phyloP scores from a whole-genome alignment of 768 basidiomycete genomes.

The Arthromyces matolae region DNA sequence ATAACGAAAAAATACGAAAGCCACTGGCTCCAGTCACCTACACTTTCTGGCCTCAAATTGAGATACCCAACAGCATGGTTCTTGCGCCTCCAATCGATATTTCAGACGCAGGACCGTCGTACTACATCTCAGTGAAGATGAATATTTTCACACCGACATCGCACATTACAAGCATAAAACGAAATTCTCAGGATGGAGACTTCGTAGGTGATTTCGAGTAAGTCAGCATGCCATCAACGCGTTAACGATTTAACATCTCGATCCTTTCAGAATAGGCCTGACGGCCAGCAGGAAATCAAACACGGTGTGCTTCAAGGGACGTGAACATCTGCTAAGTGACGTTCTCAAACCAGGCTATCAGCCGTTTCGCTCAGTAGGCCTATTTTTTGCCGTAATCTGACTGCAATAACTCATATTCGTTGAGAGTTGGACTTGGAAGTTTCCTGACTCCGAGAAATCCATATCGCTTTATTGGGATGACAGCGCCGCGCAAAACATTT shows the following conservation, averaged over 20 bases:
- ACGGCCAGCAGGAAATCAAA: conserved; percentile 26
- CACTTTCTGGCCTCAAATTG: conserved; percentile 32
- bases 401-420: not conserved
- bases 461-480: conserved; percentile 34
- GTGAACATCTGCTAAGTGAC: conserved; percentile 34
- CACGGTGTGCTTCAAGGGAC: conserved; percentile 33
- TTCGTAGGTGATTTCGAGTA: conserved; percentile 49
- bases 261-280: conserved; percentile 32
- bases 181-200: conserved; percentile 39
- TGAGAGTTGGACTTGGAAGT: conserved; percentile 36
- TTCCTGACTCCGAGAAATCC: conserved; percentile 23
- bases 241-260: no score
- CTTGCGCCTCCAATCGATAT: conserved; percentile 29
- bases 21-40: conserved; percentile 34
- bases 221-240: no score
- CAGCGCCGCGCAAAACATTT: conserved; percentile 23
- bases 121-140: conserved; percentile 43
- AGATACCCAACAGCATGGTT: conserved; percentile 37
- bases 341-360: conserved; percentile 29
- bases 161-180: conserved; percentile 41
- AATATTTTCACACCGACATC: conserved; percentile 50
- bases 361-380: conserved; percentile 32
- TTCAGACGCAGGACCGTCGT: conserved; percentile 29
- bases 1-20: conserved; percentile 19
- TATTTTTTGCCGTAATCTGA: not conserved